Base-by-base conservation (phyloP, 164 flowering plant species). In the Magnolia officinalis region DNA sequence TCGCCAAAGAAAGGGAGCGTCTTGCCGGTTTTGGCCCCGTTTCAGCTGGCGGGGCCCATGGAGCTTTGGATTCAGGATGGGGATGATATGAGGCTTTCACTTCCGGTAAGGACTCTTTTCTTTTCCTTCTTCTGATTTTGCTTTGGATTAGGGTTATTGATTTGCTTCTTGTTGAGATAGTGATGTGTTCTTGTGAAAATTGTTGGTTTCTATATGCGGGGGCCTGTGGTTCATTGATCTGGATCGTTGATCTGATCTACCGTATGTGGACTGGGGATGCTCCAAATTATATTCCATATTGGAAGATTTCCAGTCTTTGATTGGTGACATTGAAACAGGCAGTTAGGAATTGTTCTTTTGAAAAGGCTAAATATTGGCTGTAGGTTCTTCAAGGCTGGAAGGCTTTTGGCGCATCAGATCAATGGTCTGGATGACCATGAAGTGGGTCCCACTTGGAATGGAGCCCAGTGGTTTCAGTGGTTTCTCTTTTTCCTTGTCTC, bases 61-160 rank as follows among this genome's bases (percentile, higher is more conserved):
- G 98, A 96, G 86, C 82, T 96, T 1, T 96, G 98, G 98, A 90
- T 96, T 84, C 97, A 93, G 82, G 98, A 96, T 77, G 98, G 90
- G 51, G 85, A 94, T 52, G 88, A 90, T 70, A 87, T 96, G 92
- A 80, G 98, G 75, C 75, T 96, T 66, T 90, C 98, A 0, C 78
- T 96, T 75, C 98, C 98, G 45, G 98, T 92, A 67, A 82, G 90
- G 78, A 67, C 58, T 18, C 58, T 18, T 19, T 76, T 50, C 69
- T 2, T 29, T n/a, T 31, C 20, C 18, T 63, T 21, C 83, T 68
- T 29, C 45, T 11, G 72, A 10, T 63, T 77, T 67, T 9, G 24
- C 4, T 37, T 63, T 74, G 37, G 20, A 74, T 23, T 50, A 37
- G 45, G 45, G 45, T 37, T 37, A 0, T 6, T 37, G 45, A 3